phyloP scores from a whole-genome alignment of 108 stramenopile genomes.

The Parietichytrium sp. region DNA sequence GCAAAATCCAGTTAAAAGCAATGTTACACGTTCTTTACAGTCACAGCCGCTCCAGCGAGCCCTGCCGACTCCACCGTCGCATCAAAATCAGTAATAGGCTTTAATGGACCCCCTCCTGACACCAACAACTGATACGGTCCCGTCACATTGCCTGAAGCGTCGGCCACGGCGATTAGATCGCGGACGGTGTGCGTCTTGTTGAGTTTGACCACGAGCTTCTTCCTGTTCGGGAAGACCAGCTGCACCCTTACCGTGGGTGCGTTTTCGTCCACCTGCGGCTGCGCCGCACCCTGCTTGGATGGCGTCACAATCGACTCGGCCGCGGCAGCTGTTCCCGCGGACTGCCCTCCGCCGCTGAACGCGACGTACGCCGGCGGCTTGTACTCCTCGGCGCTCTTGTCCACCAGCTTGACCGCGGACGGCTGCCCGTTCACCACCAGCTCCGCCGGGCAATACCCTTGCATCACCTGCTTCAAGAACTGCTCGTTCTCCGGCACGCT shows the following conservation, averaged over 20 bases:
- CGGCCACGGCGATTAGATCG: not conserved
- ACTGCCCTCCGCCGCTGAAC: constrained; percentile 38
- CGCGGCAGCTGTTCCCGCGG: not conserved
- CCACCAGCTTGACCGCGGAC: constrained; percentile 6
- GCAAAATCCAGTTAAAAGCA: not conserved
- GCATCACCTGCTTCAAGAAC: not conserved
- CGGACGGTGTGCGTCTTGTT: constrained; percentile 30
- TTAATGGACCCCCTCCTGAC: not conserved
- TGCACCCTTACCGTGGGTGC: constrained; percentile 18
- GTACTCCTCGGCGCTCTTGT: constrained; percentile 38
- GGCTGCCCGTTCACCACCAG: constrained; percentile 29
- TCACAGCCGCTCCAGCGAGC: constrained; percentile 26
- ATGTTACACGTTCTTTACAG: constrained; percentile 5
- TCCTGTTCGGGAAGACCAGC: constrained; percentile 4
- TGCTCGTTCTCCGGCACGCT: not conserved
- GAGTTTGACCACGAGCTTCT: not conserved
- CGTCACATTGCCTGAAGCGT: not conserved
- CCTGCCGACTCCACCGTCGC: not conserved
- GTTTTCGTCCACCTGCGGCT: not conserved
- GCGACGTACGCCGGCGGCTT: constrained; percentile 36
- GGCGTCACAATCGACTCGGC: not conserved
- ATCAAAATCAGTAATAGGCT: not conserved
- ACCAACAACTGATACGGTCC: not conserved
- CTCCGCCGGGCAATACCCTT: not conserved
- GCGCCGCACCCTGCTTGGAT: not conserved